phyloP scores from a whole-genome alignment of 257 asterid genomes.

The Ocimum tenuiflorum region DNA sequence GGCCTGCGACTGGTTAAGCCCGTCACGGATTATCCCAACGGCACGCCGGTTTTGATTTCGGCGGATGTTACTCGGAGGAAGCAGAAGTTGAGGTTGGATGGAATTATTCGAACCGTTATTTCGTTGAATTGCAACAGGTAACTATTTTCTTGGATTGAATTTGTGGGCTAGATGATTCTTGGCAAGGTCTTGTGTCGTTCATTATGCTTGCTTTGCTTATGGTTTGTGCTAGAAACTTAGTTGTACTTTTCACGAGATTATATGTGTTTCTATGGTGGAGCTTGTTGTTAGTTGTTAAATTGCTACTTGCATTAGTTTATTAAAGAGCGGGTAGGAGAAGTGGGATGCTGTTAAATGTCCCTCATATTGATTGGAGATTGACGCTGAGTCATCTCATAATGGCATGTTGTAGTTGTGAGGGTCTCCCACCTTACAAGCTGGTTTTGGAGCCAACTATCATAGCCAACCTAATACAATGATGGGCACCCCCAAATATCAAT shows the following conservation, averaged over 20 bases:
- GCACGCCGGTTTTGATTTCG: slow-evolving; percentile 84
- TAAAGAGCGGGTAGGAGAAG: neutral
- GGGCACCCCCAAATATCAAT: too few relatives aligned
- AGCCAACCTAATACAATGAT: too few relatives aligned
- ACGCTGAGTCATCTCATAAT: too few relatives aligned
- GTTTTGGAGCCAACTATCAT: too few relatives aligned
- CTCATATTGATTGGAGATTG: too few relatives aligned
- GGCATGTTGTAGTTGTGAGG: too few relatives aligned
- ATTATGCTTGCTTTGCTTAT: neutral
- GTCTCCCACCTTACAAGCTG: too few relatives aligned
- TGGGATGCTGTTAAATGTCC: too few relatives aligned
- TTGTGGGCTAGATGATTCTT: neutral
- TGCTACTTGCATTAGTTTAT: neutral
- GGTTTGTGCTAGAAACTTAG: neutral
- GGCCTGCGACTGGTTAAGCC: slow-evolving; percentile 65
- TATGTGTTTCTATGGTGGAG: neutral
- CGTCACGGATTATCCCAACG: slow-evolving; percentile 50
- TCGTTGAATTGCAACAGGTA: slow-evolving; percentile 76
- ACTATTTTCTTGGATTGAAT: neutral
- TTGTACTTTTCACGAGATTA: neutral
- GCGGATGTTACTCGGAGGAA: slow-evolving; percentile 63
- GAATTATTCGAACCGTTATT: slow-evolving; percentile 64
- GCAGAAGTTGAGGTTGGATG: slow-evolving; percentile 69
- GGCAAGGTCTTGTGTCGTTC: neutral
- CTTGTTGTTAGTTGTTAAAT: neutral